A percentile compares a stretch with the other conserved stretches of the same genome.
Evolutionary conservation across 306 rosid genomes (phyloP).

Genomic region (Quercus variabilis): DNA sequence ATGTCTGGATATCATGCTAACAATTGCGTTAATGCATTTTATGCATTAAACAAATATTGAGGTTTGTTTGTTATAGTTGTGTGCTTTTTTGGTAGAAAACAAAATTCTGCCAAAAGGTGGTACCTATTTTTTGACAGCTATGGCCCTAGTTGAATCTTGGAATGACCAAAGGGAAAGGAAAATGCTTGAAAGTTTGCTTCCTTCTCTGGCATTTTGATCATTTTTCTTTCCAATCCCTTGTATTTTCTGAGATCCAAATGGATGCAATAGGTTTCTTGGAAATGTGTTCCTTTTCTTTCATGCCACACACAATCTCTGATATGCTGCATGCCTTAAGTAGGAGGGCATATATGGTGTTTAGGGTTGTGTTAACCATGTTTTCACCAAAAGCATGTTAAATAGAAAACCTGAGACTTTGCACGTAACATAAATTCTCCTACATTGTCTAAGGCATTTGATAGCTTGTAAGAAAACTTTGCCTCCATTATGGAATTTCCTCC

Average conservation of each 20-base stretch:
- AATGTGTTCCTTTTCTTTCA: background rate
- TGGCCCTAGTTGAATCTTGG: background rate
- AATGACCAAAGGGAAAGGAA: background rate
- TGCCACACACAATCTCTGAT: background rate
- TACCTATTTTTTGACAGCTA: background rate
- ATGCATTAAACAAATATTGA: constrained; percentile 7
- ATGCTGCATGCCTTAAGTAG: background rate
- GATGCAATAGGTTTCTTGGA: background rate
- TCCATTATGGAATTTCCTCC: too few species aligned
- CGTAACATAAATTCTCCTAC: background rate
- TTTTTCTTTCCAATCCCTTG: background rate
- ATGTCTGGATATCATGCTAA: constrained; percentile 25
- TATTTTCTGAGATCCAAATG: background rate
- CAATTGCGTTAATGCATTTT: constrained; percentile 1
- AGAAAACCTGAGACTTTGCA: background rate
- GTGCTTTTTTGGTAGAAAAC: background rate
- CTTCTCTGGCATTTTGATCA: background rate
- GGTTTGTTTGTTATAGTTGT: background rate
- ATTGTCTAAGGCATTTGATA: background rate
- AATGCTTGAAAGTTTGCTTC: background rate
- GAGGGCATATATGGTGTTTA: background rate
- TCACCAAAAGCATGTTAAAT: background rate
- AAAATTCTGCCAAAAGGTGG: background rate
- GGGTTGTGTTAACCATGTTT: background rate
- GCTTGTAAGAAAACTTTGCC: background rate